Base-by-base conservation (phyloP, 2,329 filamentous ascomycete genomes). In the Colletotrichum filicis region DNA sequence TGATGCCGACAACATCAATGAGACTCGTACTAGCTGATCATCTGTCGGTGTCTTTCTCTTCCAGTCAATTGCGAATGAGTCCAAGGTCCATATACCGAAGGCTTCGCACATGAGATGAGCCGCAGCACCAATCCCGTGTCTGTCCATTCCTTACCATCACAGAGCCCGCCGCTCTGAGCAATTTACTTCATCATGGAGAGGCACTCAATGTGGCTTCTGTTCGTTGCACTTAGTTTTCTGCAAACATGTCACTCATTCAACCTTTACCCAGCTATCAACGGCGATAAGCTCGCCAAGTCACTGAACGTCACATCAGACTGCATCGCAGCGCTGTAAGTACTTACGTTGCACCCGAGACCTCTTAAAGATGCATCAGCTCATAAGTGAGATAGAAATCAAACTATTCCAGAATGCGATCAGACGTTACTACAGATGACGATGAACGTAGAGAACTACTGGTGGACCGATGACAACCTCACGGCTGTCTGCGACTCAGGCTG, bases 331-430 rank as follows among this genome's bases (percentile, higher is more conserved):
- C 30, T 49, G 42, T 49, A 0, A 49, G 42, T 22, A 4, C 1
- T 19, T 22, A 4, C 1, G 19, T 22, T 49, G 3, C 1, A 8
- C 5, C 8, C 0, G 3, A 4, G 0, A 11, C 8, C 8, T 49
- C 19, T 8, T 2, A 4, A 11, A 9, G 8, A 4, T 22, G n/a
- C 42, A 1, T 9, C 0, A 0, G 42, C 42, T 49, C 0, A 49
- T 49, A 0, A n/a, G 1, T 11, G 3, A 22, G 8, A 49, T 22
- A 49, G 42, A 11, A 49, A 49, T 1, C 42, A 49, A 22, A 59
- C 57, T 59, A 59, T 59, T 14, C 19, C 57, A 37, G 57, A 59
- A 59, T 59, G 57, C 14, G 57, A 59, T 30, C 57, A 59, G 57
- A 59, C 57, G 11, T 59, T 59, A 59, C 57, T 19, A 30, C 57